Evolutionary conservation across 202 grass and related monocot genomes (phyloP).

Genomic region (Brachypodium distachyon): DNA sequence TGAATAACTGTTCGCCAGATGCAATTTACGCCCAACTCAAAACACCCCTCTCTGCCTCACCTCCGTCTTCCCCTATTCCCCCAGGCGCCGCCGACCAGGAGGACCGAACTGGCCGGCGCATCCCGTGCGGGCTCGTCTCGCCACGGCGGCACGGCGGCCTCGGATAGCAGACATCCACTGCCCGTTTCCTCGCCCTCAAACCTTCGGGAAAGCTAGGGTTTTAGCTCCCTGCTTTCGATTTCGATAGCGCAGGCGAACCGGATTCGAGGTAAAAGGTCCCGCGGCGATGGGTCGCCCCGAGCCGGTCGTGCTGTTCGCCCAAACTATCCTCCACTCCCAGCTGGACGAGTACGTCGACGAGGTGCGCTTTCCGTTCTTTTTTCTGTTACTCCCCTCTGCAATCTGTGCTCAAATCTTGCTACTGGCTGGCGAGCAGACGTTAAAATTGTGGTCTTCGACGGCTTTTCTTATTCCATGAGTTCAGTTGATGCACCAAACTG

Average conservation of each 20-base stretch:
- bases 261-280: background rate
- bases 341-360: conserved; percentile 97
- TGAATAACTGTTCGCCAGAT: no score
- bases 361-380: conserved; percentile 35
- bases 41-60: no score
- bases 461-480: background rate
- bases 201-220: conserved; percentile 21
- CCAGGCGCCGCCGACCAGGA: background rate
- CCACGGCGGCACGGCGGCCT: no score
- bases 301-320: conserved; percentile 85
- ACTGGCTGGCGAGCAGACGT: background rate
- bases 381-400: background rate
- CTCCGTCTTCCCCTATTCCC: background rate
- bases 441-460: background rate
- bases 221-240: background rate
- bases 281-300: conserved; percentile 81
- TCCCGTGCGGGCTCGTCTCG: background rate
- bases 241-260: background rate
- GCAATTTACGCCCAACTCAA: no score
- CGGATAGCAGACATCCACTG: no score
- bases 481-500: background rate
- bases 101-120: background rate
- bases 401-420: background rate
- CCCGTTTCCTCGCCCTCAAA: background rate
- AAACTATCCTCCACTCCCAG: conserved; percentile 88